phyloP scores from a whole-genome alignment of 1,284 basidiomycete species.

The Malassezia slooffiae region DNA sequence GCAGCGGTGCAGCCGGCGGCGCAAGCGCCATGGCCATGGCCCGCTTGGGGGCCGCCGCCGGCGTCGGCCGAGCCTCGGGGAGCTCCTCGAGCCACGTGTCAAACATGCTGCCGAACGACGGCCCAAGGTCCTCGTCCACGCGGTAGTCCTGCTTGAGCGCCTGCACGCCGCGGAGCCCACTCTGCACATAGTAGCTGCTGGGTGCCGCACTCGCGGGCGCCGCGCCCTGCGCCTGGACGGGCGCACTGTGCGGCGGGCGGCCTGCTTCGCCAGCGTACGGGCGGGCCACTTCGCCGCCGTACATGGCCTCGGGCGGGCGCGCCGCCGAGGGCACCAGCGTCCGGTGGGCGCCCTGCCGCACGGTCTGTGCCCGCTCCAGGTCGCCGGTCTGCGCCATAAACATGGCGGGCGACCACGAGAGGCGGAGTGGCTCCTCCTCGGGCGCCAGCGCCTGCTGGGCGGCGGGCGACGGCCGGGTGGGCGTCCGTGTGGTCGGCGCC shows the following conservation, averaged over 20 bases:
- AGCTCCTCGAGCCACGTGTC: neutral
- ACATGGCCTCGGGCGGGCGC: no score
- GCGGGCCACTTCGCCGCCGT: neutral
- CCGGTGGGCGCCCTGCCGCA: neutral
- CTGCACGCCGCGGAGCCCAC: no score
- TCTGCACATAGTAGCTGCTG: no score
- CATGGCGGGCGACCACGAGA: constrained; percentile 4
- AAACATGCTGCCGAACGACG: neutral
- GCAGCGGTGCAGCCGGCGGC: no score
- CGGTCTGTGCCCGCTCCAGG: neutral
- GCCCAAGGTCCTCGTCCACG: neutral
- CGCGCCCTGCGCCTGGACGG: no score
- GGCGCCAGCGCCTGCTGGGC: no score
- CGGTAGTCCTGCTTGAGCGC: no score
- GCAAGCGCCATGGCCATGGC: no score
- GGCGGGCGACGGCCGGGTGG: neutral
- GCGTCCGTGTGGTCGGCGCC: neutral
- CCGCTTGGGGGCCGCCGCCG: no score
- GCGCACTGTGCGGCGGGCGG: neutral
- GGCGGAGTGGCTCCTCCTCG: neutral
- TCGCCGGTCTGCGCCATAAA: neutral
- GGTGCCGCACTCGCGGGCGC: no score
- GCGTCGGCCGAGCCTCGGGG: no score
- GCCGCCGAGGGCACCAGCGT: no score
- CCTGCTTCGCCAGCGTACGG: neutral